Evolutionary conservation across 2,329 filamentous ascomycete genomes (phyloP).

Genomic region (Colletotrichum simmondsii): DNA sequence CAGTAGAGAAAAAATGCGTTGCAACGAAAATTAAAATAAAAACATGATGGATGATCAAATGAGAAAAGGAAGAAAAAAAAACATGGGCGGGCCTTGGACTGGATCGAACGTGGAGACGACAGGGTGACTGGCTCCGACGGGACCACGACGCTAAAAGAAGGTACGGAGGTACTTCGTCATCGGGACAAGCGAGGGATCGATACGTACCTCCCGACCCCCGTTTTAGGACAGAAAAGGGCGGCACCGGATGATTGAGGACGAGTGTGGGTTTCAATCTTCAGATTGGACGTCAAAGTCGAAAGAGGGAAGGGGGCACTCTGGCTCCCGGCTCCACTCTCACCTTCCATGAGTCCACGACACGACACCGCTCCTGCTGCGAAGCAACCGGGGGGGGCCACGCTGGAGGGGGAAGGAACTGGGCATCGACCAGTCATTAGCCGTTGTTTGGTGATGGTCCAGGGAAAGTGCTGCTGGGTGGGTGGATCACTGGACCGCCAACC

Average conservation of each 20-base stretch:
- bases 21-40: background rate
- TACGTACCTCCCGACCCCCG: constrained; percentile 12
- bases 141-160: constrained; percentile 8
- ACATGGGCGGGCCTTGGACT: constrained; percentile 1
- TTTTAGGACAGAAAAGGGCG: constrained; percentile 9
- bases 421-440: background rate
- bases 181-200: background rate
- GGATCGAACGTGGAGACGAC: constrained; percentile 25
- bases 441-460: background rate
- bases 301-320: constrained; percentile 1
- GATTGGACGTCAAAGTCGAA: constrained; percentile 15
- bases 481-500: background rate
- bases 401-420: background rate
- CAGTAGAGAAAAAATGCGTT: background rate
- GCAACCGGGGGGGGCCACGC: background rate
- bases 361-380: constrained; percentile 12
- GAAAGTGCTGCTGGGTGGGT: background rate
- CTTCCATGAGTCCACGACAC: background rate
- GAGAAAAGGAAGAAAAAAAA: background rate
- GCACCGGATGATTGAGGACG: background rate
- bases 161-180: constrained; percentile 9
- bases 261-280: constrained; percentile 9
- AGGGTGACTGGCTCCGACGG: constrained; percentile 10
- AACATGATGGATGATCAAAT: background rate
- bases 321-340: background rate